phyloP scores from a whole-genome alignment of 257 asterid species.

The Primulina tabacum region DNA sequence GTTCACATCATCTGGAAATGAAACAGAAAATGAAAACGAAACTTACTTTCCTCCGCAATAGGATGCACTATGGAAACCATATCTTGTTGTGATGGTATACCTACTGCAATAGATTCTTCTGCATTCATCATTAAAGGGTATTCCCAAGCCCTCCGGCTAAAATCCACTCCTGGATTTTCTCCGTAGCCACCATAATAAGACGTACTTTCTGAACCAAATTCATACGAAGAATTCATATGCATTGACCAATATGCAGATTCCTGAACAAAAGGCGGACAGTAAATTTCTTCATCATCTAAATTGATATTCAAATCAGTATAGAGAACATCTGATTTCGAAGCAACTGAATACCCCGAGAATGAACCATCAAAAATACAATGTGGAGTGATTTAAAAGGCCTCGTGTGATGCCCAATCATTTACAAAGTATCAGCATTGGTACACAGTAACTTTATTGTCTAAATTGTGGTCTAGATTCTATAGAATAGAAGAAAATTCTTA shows the following conservation, averaged over 20 bases:
- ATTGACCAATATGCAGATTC: slow-evolving; percentile 72
- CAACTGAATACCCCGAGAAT: background rate
- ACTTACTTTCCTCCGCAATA: slow-evolving; percentile 73
- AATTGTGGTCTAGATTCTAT: background rate
- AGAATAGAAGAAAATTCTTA: background rate
- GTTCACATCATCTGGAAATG: slow-evolving; percentile 3
- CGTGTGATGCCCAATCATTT: background rate
- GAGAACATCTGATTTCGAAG: background rate
- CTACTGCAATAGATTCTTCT: slow-evolving; percentile 44
- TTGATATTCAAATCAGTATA: background rate
- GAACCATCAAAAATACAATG: too few relatives aligned
- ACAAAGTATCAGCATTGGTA: background rate
- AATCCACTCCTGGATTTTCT: slow-evolving; percentile 46
- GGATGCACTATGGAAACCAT: slow-evolving; percentile 44
- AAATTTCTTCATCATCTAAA: slow-evolving; percentile 19
- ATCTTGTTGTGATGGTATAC: slow-evolving; percentile 50
- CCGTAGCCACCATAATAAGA: slow-evolving; percentile 55
- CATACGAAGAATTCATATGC: slow-evolving; percentile 62
- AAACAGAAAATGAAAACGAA: slow-evolving; percentile 4
- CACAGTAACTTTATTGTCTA: background rate
- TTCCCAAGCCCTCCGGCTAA: slow-evolving; percentile 59
- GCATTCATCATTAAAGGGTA: slow-evolving; percentile 52
- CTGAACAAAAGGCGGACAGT: slow-evolving; percentile 32
- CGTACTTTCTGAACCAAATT: slow-evolving; percentile 49
- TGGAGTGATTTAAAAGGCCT: background rate